phyloP scores from a whole-genome alignment of 2,329 filamentous ascomycete species.

The Colletotrichum graminicola region DNA sequence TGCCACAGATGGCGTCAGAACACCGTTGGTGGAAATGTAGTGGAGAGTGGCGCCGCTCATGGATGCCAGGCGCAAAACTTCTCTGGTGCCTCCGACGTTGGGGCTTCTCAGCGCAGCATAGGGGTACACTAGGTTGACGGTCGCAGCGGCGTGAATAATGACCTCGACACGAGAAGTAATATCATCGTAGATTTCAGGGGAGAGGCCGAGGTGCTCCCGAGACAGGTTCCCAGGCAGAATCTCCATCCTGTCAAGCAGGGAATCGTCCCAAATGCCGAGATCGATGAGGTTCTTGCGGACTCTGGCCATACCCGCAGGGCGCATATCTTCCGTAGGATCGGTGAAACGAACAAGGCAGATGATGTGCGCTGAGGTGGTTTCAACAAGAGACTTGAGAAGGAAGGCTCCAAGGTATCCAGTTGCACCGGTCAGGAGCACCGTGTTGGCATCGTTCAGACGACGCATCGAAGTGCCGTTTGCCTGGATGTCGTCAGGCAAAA shows the following conservation, averaged over 20 bases:
- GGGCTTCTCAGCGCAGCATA: slow-evolving; percentile 80
- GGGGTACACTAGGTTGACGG: slow-evolving; percentile 84
- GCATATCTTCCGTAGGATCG: slow-evolving; percentile 73
- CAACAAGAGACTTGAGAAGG: slow-evolving; percentile 75
- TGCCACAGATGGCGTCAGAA: slow-evolving; percentile 76
- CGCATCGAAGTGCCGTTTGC: slow-evolving; percentile 65
- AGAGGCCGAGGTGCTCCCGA: slow-evolving; percentile 75
- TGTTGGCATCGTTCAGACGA: slow-evolving; percentile 74
- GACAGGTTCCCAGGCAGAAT: slow-evolving; percentile 81
- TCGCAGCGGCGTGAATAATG: slow-evolving; percentile 82
- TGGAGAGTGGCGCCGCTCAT: slow-evolving; percentile 78
- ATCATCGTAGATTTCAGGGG: slow-evolving; percentile 73
- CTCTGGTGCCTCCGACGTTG: slow-evolving; percentile 83
- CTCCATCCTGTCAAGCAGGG: slow-evolving; percentile 82
- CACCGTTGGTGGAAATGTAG: slow-evolving; percentile 84
- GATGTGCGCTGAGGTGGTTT: slow-evolving; percentile 76
- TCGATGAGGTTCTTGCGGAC: slow-evolving; percentile 83
- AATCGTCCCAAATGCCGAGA: slow-evolving; percentile 81
- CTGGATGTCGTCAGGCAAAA: slow-evolving; percentile 77
- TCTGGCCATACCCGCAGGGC: slow-evolving; percentile 76
- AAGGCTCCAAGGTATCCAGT: slow-evolving; percentile 84
- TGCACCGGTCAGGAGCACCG: slow-evolving; percentile 78
- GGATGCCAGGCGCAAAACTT: slow-evolving; percentile 78
- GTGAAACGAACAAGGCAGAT: slow-evolving; percentile 80
- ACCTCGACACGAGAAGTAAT: slow-evolving; percentile 76